Conservation (phyloP, 2,329 filamentous ascomycete genomes). For the Xylaria sp. region DNA sequence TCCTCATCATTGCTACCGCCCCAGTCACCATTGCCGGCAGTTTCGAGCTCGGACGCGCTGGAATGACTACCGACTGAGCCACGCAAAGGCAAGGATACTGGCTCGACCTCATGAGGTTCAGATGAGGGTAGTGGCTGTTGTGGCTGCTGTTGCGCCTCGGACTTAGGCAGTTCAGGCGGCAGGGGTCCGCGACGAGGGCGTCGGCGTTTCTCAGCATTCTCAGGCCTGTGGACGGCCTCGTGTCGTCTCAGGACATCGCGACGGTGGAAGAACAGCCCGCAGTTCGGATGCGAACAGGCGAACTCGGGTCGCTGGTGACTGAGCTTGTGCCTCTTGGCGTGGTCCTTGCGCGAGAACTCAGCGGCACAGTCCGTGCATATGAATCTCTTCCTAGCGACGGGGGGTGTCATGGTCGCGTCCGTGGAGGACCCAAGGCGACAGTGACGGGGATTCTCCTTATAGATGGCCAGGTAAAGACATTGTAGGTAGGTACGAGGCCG, state of each 20-base stretch:
- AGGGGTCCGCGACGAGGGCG: slow-evolving; percentile 18
- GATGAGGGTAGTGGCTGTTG: neutral
- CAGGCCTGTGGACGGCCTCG: slow-evolving; percentile 16
- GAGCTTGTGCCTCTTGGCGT: slow-evolving; percentile 23
- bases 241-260: slow-evolving; percentile 15
- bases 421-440: neutral
- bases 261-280: slow-evolving; percentile 21
- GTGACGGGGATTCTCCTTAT: neutral
- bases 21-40: neutral
- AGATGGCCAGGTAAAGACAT: neutral
- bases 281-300: slow-evolving; percentile 5
- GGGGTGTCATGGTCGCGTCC: neutral
- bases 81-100: neutral
- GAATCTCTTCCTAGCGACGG: neutral
- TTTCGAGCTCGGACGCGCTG: neutral
- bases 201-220: slow-evolving; percentile 18
- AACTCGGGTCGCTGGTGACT: slow-evolving; percentile 16
- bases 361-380: slow-evolving; percentile 18
- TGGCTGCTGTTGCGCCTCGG: neutral
- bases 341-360: slow-evolving; percentile 21
- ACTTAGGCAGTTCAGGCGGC: slow-evolving; percentile 4
- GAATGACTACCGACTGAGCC: neutral
- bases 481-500: neutral
- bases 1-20: neutral
- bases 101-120: neutral